These are phyloP conservation scores for Wickerhamomyces sp. DNA, from an alignment of 1,139 yeast genomes.

Conservation along the genomic window DNA sequence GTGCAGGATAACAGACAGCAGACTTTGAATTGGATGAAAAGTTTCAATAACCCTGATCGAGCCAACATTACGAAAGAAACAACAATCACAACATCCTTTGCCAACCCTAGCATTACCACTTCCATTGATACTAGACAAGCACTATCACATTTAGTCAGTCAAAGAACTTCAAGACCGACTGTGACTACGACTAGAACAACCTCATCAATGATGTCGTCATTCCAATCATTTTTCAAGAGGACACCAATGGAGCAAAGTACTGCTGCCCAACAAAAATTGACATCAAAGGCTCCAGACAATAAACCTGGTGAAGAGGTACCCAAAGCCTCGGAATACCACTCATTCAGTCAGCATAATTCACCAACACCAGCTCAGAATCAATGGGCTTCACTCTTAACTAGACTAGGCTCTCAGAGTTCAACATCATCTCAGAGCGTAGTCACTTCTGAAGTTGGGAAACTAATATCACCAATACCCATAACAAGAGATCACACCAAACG, in stretches of 20 bases:
- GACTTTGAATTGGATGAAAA: conserved; percentile 23
- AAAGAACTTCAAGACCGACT: neutral
- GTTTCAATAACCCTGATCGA: conserved; percentile 11
- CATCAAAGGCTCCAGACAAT: neutral
- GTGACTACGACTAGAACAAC: neutral
- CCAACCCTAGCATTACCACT: conserved; percentile 5
- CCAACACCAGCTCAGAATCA: conserved; percentile 2
- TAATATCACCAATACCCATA: conserved; percentile 4
- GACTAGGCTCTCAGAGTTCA: conserved; percentile 8
- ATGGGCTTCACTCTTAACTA: conserved; percentile 12
- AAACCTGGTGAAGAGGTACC: neutral
- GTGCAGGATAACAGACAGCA: conserved; percentile 18
- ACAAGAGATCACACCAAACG: neutral
- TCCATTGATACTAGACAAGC: conserved; percentile 7
- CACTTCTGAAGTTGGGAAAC: conserved; percentile 25
- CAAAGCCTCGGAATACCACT: neutral
- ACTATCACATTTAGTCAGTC: conserved; percentile 10
- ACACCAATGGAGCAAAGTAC: neutral
- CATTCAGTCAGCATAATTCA: neutral
- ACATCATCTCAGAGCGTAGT: conserved; percentile 15
- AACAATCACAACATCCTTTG: conserved; percentile 6
- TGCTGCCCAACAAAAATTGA: neutral
- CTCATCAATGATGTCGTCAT: neutral
- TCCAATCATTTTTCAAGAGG: conserved; percentile 2
- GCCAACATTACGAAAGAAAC: conserved; percentile 4